Evolutionary conservation across 2,329 filamentous ascomycete species (phyloP), one percentile per base, ranked within the genome.

Genomic region (Drechmeria coniospora): DNA sequence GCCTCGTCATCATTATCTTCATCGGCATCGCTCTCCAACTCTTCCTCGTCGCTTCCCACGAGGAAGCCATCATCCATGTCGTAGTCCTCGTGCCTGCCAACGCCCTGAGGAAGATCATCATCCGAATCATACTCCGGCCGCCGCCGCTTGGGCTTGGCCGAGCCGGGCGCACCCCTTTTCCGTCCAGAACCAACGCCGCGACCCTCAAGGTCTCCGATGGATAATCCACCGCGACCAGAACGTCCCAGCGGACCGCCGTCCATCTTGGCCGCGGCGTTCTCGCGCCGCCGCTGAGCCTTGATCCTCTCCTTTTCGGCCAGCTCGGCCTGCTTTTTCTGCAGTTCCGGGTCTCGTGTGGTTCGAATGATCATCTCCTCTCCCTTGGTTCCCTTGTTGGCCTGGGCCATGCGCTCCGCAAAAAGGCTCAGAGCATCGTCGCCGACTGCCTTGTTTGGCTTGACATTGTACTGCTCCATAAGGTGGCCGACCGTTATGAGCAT

Each of bases 51-150:
- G 41, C 76, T 83, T 4, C 63, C 63, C 4, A 77, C 80, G 31
- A 87, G 67, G 46, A 87, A 87, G 32, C 77, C 80, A 43, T 87
- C 80, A 19, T 78, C 78, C 45, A 77, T 65, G 36, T 86, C 79
- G 45, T 87, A 87, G 37, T 82, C 77, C 38, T 86, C 77, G 33
- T 76, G 66, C 28, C 69, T 67, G 18, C 65, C 64, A 25, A 59
- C 59, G 18, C 71, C 68, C 21, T 67, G 64, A 11, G 71, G 69
- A 20, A 74, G 60, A 33, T 80, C 78, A 39, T 82, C 78, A 41
- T 84, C 80, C 7, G 81, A 81, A 42, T 86, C 79, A 34, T 82
- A 79, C 39, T 80, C 79, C 33, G 63, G 59, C 21, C 63, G 60
- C 18, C 62, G 60, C 42, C 63, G 59, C 53, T 68, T 70, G 25